These are phyloP conservation scores for Dryas octopetala DNA, from an alignment of 306 rosid genomes.

Conservation along the genomic window DNA sequence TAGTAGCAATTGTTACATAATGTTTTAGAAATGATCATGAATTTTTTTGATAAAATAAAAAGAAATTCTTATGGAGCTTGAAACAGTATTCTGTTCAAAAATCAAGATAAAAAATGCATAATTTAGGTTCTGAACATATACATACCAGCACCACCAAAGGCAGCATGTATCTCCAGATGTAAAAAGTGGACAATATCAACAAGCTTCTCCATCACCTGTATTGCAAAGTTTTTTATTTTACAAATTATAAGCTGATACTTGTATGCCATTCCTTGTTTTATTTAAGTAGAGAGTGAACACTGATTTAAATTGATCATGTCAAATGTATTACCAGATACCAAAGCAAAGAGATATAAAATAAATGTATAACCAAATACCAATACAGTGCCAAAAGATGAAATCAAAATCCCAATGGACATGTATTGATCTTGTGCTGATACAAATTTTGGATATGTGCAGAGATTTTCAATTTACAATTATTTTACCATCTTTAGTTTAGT, in stretches of 20 bases:
- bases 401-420: background rate
- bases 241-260: slow-evolving; percentile 8
- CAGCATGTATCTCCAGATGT: slow-evolving; percentile 65
- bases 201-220: slow-evolving; percentile 84
- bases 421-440: background rate
- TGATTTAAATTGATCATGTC: slow-evolving; percentile 4
- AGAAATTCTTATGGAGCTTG: background rate
- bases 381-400: background rate
- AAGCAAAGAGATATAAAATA: background rate
- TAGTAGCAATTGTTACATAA: background rate
- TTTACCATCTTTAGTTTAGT: background rate
- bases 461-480: background rate
- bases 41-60: background rate
- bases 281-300: slow-evolving; percentile 17
- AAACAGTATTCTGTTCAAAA: slow-evolving; percentile 2
- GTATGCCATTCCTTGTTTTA: background rate
- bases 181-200: slow-evolving; percentile 74
- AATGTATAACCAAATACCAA: background rate
- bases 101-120: slow-evolving; percentile 1
- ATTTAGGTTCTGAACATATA: slow-evolving; percentile 7
- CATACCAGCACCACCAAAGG: slow-evolving; percentile 62
- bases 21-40: background rate
- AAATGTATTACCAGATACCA: too few species aligned
- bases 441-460: background rate
- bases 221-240: slow-evolving; percentile 33